phyloP scores from a whole-genome alignment of 192 early-diverging fungal species.

The Dissophora ornata region DNA sequence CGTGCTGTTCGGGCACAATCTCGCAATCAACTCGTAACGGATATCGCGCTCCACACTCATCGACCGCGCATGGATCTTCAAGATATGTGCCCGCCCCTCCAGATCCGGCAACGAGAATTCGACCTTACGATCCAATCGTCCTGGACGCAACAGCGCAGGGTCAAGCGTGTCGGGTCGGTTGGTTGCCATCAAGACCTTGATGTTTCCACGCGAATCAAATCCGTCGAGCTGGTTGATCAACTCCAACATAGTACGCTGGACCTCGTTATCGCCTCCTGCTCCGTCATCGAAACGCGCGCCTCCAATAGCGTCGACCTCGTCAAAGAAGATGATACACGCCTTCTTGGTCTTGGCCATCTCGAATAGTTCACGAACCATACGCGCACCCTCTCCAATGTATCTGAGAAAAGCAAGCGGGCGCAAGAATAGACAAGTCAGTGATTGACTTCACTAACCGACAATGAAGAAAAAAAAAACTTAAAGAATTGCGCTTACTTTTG shows the following conservation, averaged over 20 bases:
- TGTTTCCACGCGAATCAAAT: slow-evolving; percentile 99
- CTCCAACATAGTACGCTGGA: slow-evolving; percentile 99
- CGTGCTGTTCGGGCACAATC: slow-evolving; percentile 98
- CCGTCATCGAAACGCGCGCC: slow-evolving; percentile 98
- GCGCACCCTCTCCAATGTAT: slow-evolving; percentile 98
- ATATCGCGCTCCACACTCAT: slow-evolving; percentile 99
- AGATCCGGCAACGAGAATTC: slow-evolving; percentile 98
- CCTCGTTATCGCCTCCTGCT: slow-evolving; percentile 99
- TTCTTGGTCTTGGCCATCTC: slow-evolving; percentile 99
- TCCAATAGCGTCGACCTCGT: slow-evolving; percentile 99
- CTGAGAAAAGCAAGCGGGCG: slow-evolving; percentile 22
- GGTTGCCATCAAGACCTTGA: slow-evolving; percentile 99
- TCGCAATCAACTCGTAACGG: slow-evolving; percentile 97
- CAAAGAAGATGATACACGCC: slow-evolving; percentile 99
- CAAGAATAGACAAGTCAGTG: not conserved
- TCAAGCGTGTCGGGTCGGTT: slow-evolving; percentile 97
- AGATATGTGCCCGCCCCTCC: slow-evolving; percentile 96
- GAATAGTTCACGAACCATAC: slow-evolving; percentile 99
- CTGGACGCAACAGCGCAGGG: slow-evolving; percentile 96
- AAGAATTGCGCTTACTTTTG: slow-evolving; percentile 82
- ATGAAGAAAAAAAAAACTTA: no score
- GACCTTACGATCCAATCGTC: slow-evolving; percentile 97
- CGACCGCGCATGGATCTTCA: slow-evolving; percentile 98
- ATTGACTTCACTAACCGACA: no score
- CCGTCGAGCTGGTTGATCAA: slow-evolving; percentile 99